A percentile compares a stretch with the other conserved stretches of the same genome.
Evolutionary conservation across 108 stramenopile genomes (phyloP).

Genomic region (Discostella pseudostelligera): DNA sequence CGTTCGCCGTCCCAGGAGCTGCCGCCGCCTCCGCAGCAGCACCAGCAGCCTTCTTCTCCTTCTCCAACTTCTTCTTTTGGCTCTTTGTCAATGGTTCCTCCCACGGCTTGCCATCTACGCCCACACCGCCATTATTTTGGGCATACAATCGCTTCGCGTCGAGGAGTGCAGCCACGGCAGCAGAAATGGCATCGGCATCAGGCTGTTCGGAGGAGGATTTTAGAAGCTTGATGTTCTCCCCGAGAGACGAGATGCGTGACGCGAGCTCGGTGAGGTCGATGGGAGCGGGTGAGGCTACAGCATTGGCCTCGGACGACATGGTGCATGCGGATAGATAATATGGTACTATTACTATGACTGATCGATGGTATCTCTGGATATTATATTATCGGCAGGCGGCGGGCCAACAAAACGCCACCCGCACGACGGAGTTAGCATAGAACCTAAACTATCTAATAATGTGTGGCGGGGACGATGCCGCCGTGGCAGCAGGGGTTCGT

Average conservation of each 20-base stretch:
- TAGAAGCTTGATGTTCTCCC: conserved; percentile 52
- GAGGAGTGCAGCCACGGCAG: conserved; percentile 51
- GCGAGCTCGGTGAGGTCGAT: conserved; percentile 45
- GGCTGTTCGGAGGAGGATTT: conserved; percentile 50
- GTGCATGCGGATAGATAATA: too few species aligned
- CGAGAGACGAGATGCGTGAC: conserved; percentile 51
- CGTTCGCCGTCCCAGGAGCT: conserved; percentile 18
- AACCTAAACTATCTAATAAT: too few species aligned
- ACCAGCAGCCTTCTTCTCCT: conserved; percentile 43
- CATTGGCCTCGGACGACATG: conserved; percentile 43
- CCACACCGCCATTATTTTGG: conserved; percentile 72
- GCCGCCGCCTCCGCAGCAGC: too few species aligned
- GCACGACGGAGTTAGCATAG: too few species aligned
- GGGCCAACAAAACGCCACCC: too few species aligned
- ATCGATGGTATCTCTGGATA: too few species aligned
- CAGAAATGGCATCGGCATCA: conserved; percentile 57
- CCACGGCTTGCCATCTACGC: conserved; percentile 75
- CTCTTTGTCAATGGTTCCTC: conserved; percentile 64
- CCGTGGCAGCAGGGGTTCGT: too few species aligned
- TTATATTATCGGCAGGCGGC: too few species aligned
- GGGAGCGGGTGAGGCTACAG: conserved; percentile 35
- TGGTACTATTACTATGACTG: too few species aligned
- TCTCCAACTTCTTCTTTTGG: conserved; percentile 71
- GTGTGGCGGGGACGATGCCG: too few species aligned
- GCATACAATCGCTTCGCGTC: conserved; percentile 66